Percentiles rank a stretch among this genome's conserved stretches.
These are phyloP conservation scores for Rhododendron griersonianum DNA, from an alignment of 148 eudicot species.

Conservation along the genomic window DNA sequence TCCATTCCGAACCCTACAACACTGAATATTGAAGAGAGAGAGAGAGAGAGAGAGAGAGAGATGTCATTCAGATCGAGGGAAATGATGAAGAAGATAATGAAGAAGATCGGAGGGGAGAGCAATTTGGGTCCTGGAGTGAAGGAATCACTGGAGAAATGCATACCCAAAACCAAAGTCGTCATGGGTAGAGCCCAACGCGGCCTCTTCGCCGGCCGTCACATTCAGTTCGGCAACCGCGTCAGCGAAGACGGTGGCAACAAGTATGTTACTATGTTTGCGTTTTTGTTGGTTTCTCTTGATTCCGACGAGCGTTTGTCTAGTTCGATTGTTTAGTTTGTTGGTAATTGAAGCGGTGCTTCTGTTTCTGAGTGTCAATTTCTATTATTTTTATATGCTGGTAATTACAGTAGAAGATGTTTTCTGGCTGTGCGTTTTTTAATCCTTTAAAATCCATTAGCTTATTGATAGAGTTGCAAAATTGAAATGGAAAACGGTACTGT, in stretches of 20 bases:
- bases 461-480: too few species aligned
- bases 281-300: neutral
- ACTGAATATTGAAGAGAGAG: neutral
- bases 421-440: neutral
- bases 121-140: constrained; percentile 62
- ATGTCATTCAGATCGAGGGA: constrained; percentile 85
- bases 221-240: constrained; percentile 78
- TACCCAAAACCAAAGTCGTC: constrained; percentile 65
- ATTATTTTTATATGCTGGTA: neutral
- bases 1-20: too few species aligned
- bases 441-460: neutral
- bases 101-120: constrained; percentile 75
- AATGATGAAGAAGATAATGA: constrained; percentile 76
- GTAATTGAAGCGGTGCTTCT: neutral
- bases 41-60: neutral
- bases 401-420: neutral
- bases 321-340: neutral
- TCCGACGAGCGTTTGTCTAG: neutral
- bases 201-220: constrained; percentile 88
- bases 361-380: neutral
- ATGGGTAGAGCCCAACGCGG: constrained; percentile 97
- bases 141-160: constrained; percentile 43
- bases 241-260: constrained; percentile 95
- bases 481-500: too few species aligned
- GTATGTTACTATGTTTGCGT: constrained; percentile 26